A percentile compares a stretch with the other conserved stretches of the same genome.
phyloP scores from a whole-genome alignment of 768 basidiomycete species.

The Phlegmacium glaucopus region DNA sequence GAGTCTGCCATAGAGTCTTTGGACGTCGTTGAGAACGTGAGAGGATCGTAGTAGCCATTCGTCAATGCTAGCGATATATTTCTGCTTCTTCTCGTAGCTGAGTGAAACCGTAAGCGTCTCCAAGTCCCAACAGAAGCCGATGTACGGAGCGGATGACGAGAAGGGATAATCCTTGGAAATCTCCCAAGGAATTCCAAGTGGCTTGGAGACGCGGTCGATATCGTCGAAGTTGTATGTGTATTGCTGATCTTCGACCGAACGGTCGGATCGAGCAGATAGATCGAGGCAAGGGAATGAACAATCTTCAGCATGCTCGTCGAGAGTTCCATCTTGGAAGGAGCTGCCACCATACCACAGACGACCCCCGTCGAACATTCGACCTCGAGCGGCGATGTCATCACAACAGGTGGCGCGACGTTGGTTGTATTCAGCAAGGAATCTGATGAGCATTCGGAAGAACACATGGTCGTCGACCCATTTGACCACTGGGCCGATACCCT shows the following conservation, averaged over 20 bases:
- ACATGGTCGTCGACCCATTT: conserved; percentile 33
- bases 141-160: background rate
- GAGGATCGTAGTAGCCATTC: conserved; percentile 11
- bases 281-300: background rate
- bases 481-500: conserved; percentile 25
- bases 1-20: conserved; percentile 34
- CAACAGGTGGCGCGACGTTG: conserved; percentile 3
- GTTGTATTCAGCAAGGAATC: conserved; percentile 24
- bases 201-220: conserved; percentile 27
- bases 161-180: conserved; percentile 12
- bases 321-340: conserved; percentile 19
- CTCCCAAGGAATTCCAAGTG: conserved; percentile 22
- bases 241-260: conserved; percentile 6
- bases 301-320: background rate
- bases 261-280: background rate
- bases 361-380: conserved; percentile 1
- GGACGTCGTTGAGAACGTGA: conserved; percentile 27
- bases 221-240: conserved; percentile 17
- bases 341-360: conserved; percentile 21
- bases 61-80: conserved; percentile 19
- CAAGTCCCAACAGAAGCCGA: conserved; percentile 14
- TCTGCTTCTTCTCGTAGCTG: background rate
- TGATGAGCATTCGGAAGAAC: conserved; percentile 21
- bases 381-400: background rate
- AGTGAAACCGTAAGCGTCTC: background rate